Conservation (phyloP, 352 stramenopile genomes). For the Pseudoperonospora humuli region DNA sequence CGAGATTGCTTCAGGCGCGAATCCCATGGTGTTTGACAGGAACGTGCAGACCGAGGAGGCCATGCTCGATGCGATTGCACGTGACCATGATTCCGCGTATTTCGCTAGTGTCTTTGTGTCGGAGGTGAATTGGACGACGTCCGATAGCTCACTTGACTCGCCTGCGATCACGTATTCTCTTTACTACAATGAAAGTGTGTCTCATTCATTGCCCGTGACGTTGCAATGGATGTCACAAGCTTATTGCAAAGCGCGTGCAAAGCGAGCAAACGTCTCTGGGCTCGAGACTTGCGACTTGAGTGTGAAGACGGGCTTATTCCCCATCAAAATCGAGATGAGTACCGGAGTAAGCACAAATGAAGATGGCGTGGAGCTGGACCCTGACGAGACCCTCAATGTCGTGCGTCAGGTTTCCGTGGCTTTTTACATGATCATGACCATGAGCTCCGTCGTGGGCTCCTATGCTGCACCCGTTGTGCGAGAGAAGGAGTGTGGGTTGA, state of each 20-base stretch:
- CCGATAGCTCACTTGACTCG: slow-evolving; percentile 6
- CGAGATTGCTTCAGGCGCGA: slow-evolving; percentile 15
- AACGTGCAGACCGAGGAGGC: slow-evolving; percentile 19
- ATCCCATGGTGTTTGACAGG: slow-evolving; percentile 24
- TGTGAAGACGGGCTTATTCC: slow-evolving; percentile 47
- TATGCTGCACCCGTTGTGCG: slow-evolving; percentile 58
- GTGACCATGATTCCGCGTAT: slow-evolving; percentile 35
- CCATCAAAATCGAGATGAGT: slow-evolving; percentile 16
- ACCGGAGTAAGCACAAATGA: slow-evolving; percentile 13
- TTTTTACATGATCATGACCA: slow-evolving; percentile 69
- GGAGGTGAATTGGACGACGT: slow-evolving; percentile 24
- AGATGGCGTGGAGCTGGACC: slow-evolving; percentile 18
- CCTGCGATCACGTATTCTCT: slow-evolving; percentile 34
- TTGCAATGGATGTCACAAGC: slow-evolving; percentile 49
- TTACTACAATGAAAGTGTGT: slow-evolving; percentile 63
- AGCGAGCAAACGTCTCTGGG: slow-evolving; percentile 3
- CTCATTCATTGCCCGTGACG: slow-evolving; percentile 45
- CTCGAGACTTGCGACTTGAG: slow-evolving; percentile 34
- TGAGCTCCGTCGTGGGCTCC: slow-evolving; percentile 54
- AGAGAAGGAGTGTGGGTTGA: slow-evolving; percentile 58
- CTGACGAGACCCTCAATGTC: slow-evolving; percentile 28
- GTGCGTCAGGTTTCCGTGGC: slow-evolving; percentile 87
- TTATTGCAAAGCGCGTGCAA: slow-evolving; percentile 37
- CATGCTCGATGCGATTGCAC: slow-evolving; percentile 38
- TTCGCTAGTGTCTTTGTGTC: slow-evolving; percentile 54